phyloP scores from a whole-genome alignment of 2,329 filamentous ascomycete genomes.

The Pyricularia sp. region DNA sequence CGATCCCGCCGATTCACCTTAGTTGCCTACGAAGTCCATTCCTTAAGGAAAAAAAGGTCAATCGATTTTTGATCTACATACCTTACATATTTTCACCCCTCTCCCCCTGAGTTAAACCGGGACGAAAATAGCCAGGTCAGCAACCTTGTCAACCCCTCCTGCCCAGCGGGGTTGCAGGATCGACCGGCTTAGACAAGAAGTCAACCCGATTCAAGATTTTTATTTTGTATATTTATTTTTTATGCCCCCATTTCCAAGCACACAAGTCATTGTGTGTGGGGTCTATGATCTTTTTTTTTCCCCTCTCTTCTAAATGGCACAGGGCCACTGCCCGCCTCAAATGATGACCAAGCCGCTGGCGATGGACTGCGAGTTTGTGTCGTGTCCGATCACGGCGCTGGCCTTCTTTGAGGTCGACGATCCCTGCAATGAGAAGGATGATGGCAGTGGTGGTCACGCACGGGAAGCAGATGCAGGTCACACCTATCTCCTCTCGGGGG shows the following conservation, averaged over 20 bases:
- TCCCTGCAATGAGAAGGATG: conserved; percentile 4
- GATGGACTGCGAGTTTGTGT: conserved; percentile 22
- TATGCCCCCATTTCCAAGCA: neutral
- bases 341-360: neutral
- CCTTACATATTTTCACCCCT: neutral
- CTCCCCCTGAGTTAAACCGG: neutral
- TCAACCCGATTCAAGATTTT: neutral
- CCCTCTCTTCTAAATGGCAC: neutral
- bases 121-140: neutral
- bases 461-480: conserved; percentile 1
- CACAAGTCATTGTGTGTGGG: neutral
- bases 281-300: neutral
- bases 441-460: neutral
- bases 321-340: neutral
- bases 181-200: neutral
- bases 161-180: neutral
- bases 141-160: neutral
- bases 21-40: neutral
- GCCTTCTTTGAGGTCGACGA: conserved; percentile 27
- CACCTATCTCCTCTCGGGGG: conserved; percentile 41
- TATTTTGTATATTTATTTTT: neutral
- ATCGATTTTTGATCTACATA: neutral
- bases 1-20: neutral
- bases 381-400: conserved; percentile 47
- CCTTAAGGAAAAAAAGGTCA: neutral